These are phyloP conservation scores for Neurospora discreta DNA, from an alignment of 495 filamentous ascomycete species.

Conservation along the genomic window DNA sequence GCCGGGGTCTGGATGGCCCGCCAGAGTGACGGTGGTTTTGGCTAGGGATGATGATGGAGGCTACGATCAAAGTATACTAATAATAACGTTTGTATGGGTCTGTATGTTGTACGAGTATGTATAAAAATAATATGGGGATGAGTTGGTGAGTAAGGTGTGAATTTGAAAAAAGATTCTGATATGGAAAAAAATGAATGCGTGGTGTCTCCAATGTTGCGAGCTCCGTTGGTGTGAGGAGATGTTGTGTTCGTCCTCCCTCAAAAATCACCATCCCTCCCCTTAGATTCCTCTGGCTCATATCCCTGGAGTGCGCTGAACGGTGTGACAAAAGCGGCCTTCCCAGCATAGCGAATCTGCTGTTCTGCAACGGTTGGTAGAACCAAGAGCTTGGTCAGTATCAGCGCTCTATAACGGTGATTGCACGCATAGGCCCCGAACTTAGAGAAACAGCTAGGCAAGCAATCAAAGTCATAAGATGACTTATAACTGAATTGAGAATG, in stretches of 20 bases:
- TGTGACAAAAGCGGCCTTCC: neutral
- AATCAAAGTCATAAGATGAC: too few species aligned
- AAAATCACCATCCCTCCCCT: neutral
- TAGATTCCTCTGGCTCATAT: neutral
- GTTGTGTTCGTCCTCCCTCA: neutral
- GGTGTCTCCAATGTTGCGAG: neutral
- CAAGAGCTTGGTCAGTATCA: neutral
- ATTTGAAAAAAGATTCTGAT: neutral
- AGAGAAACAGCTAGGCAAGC: neutral
- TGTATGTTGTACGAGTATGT: neutral
- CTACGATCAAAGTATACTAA: neutral
- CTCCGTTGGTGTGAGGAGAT: neutral
- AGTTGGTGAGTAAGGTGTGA: neutral
- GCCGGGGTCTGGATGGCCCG: neutral
- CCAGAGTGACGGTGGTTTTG: neutral
- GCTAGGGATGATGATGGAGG: neutral
- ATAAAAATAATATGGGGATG: neutral
- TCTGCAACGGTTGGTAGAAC: neutral
- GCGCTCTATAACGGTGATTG: neutral
- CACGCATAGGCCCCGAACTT: neutral
- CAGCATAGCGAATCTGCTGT: neutral
- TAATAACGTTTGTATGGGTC: neutral
- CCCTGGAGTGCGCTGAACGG: neutral
- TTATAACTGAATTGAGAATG: neutral
- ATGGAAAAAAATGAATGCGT: neutral